These are phyloP conservation scores for Xylaria polymorpha DNA, from an alignment of 2,329 filamentous ascomycete genomes.

Conservation along the genomic window DNA sequence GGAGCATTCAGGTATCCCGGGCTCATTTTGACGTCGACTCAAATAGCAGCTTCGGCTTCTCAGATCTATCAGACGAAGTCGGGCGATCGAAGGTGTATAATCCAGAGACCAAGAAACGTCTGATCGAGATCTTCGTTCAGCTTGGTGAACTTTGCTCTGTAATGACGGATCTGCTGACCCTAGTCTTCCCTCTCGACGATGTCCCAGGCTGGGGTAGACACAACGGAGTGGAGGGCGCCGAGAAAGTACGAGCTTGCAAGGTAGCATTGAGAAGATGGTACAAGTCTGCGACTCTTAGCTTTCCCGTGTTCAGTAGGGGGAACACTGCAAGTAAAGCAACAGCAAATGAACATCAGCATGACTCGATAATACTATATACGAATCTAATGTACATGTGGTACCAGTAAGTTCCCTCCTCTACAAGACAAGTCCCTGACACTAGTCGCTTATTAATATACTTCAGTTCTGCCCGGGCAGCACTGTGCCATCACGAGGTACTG, in stretches of 20 bases:
- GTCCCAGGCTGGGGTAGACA: slow-evolving; percentile 55
- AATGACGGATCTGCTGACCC: slow-evolving; percentile 59
- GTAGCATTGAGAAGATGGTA: slow-evolving; percentile 55
- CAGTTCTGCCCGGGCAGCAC: slow-evolving; percentile 57
- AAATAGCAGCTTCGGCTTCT: slow-evolving; percentile 53
- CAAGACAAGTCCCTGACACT: too few species aligned
- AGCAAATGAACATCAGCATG: slow-evolving; percentile 50
- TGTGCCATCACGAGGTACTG: slow-evolving; percentile 61
- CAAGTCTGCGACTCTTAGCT: slow-evolving; percentile 52
- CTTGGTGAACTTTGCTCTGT: slow-evolving; percentile 59
- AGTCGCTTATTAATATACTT: slow-evolving; percentile 28
- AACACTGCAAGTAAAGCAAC: slow-evolving; percentile 45
- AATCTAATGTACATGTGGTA: slow-evolving; percentile 65
- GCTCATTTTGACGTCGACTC: slow-evolving; percentile 58
- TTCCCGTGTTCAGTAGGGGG: slow-evolving; percentile 54
- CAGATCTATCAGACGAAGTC: slow-evolving; percentile 61
- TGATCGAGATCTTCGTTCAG: slow-evolving; percentile 59
- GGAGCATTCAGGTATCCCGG: slow-evolving; percentile 62
- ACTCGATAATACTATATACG: slow-evolving; percentile 59
- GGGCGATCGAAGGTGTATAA: slow-evolving; percentile 59
- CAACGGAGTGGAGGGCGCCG: slow-evolving; percentile 49
- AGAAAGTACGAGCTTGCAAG: slow-evolving; percentile 53
- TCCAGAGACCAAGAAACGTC: slow-evolving; percentile 56
- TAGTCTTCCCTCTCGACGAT: slow-evolving; percentile 59
- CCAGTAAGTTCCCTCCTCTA: slow-evolving; percentile 53